Base-by-base conservation (phyloP, 495 filamentous ascomycete species). In the Chaetomium cochliodes region DNA sequence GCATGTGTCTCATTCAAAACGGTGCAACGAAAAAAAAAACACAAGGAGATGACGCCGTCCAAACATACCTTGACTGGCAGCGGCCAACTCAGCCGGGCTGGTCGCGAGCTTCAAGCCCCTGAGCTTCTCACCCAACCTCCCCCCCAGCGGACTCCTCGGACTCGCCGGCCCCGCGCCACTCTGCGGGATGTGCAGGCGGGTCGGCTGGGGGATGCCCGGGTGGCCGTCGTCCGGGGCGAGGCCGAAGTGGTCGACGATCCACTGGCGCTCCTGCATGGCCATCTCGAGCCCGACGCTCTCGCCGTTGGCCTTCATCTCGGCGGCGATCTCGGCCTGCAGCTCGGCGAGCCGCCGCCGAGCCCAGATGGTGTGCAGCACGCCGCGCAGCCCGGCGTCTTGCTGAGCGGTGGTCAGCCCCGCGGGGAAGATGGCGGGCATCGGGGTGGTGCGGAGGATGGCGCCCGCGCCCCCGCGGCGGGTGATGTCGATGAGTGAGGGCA, bases 301-400 rank as follows among this genome's bases (percentile, higher is more conserved):
- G 30, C 81, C 84, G 72, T 93, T 93, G 28, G 76, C 80, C 67
- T 74, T 75, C 67, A 85, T 83, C 71, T 90, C 87, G 4, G 76
- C 72, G 0, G 72, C 81, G 60, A 93, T 91, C 76, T 96, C 90
- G 33, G 80, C 78, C n/a, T 90, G 83, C 18, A 92, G 76, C 26
- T 88, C 86, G 25, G 84, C 85, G 25, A 93, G 77, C 18, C 90
- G 81, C 73, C 89, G 87, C 80, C 90, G 90, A 25, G 86, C 91
- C 89, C 90, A 96, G 59, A 90, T 86, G 11, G 90, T 92, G 70
- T 93, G 91, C 63, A 93, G 74, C 3, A 93, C 90, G 11, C 91
- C 91, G 54, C 90, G 88, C 70, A 86, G 88, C 16, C 90, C 90
- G 1, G 86, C 82, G 0, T 88, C 81, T 7, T 84, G 81, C 0